These are phyloP conservation scores for Ceratocystis harringtonii DNA, from an alignment of 2,329 filamentous ascomycete species.

Conservation along the genomic window DNA sequence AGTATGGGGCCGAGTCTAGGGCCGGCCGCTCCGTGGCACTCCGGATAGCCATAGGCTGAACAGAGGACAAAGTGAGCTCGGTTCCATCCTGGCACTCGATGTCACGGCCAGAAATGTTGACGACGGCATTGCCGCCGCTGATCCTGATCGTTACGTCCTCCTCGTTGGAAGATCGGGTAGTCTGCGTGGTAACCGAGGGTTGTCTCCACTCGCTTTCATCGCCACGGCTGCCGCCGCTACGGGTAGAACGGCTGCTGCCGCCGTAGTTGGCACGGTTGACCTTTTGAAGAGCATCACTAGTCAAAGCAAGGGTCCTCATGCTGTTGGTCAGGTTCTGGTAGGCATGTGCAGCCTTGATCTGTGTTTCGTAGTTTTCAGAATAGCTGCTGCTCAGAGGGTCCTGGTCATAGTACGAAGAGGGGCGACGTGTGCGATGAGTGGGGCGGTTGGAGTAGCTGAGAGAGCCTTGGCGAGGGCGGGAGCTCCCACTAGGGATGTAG, in stretches of 20 bases:
- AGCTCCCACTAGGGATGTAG: conserved; percentile 6
- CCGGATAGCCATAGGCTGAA: conserved; percentile 24
- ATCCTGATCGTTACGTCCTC: conserved; percentile 49
- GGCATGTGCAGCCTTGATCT: conserved; percentile 33
- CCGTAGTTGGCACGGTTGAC: conserved; percentile 32
- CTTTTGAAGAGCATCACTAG: conserved; percentile 40
- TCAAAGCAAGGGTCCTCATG: conserved; percentile 22
- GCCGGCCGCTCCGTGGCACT: conserved; percentile 38
- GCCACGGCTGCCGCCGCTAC: conserved; percentile 40
- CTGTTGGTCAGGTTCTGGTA: conserved; percentile 20
- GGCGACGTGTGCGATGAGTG: neutral
- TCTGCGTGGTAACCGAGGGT: conserved; percentile 45
- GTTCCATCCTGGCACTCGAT: conserved; percentile 45
- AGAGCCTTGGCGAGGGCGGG: conserved; percentile 12
- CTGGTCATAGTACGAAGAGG: conserved; percentile 12
- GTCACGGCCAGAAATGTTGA: conserved; percentile 41
- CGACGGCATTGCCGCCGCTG: conserved; percentile 38
- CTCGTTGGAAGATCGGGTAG: conserved; percentile 38
- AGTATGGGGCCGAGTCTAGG: conserved; percentile 25
- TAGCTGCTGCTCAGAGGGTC: neutral
- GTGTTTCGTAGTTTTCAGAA: conserved; percentile 23
- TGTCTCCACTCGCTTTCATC: conserved; percentile 47
- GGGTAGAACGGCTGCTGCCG: conserved; percentile 40
- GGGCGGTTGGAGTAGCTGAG: conserved; percentile 3
- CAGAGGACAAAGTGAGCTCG: conserved; percentile 40